These are phyloP conservation scores for Ensete ventricosum DNA, from an alignment of 176 grass and related monocot species.

Conservation along the genomic window DNA sequence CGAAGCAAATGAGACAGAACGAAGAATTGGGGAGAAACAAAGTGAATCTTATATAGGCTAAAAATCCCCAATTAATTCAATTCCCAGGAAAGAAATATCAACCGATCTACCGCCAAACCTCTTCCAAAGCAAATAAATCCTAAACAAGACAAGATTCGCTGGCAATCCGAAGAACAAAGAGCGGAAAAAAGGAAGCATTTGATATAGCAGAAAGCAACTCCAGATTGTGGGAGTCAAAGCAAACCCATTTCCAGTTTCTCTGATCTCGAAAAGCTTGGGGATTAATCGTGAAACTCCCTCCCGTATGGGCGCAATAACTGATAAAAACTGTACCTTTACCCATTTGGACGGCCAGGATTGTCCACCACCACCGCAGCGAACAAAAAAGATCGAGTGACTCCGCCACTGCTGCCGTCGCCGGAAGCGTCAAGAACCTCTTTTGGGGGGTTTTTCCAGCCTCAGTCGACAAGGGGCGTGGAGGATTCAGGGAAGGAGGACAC, in stretches of 20 bases:
- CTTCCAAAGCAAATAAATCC: not conserved
- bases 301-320: not conserved
- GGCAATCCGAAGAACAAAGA: not conserved
- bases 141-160: not conserved
- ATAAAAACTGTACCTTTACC: not conserved
- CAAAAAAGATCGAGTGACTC: not conserved
- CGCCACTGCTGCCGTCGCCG: not conserved
- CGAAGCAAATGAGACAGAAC: not conserved
- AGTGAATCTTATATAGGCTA: not conserved
- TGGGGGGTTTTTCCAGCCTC: not conserved
- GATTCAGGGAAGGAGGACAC: not conserved
- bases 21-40: not conserved
- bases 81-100: not conserved
- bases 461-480: conserved; percentile 3
- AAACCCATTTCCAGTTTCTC: not conserved
- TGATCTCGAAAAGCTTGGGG: not conserved
- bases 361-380: not conserved
- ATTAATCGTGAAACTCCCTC: not conserved
- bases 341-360: not conserved
- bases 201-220: not conserved
- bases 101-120: not conserved
- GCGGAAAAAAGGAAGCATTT: not conserved
- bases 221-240: not conserved
- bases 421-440: not conserved
- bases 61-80: not conserved